phyloP scores from a whole-genome alignment of 2,329 filamentous ascomycete genomes.

The Claviceps cyperi region DNA sequence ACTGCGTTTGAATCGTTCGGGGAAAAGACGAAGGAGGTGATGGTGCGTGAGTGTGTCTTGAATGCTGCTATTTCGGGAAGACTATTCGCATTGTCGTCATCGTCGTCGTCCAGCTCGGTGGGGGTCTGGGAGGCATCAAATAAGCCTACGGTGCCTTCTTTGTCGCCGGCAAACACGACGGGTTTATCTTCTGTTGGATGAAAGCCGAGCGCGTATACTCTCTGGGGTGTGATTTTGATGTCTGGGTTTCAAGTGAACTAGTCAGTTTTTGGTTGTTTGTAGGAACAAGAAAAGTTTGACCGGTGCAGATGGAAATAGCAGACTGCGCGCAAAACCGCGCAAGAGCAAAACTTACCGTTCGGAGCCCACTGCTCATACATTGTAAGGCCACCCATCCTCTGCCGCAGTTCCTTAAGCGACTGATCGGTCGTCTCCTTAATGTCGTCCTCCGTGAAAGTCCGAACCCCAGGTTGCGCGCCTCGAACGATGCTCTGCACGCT shows the following conservation, averaged over 20 bases:
- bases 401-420: conserved; percentile 55
- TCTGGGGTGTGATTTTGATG: conserved; percentile 81
- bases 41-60: conserved; percentile 80
- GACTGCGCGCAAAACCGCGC: no score
- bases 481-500: conserved; percentile 45
- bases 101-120: conserved; percentile 47
- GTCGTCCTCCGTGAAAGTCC: conserved; percentile 79
- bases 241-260: conserved; percentile 30
- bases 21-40: conserved; percentile 70
- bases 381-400: conserved; percentile 62
- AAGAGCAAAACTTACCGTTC: conserved; percentile 37
- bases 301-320: no score
- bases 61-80: conserved; percentile 77
- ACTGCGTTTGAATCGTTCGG: conserved; percentile 59
- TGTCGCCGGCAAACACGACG: conserved; percentile 85
- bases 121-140: conserved; percentile 71
- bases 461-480: conserved; percentile 63
- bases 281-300: no score
- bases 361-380: conserved; percentile 77
- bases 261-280: no score
- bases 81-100: conserved; percentile 41
- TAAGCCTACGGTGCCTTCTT: conserved; percentile 78
- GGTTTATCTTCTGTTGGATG: conserved; percentile 79
- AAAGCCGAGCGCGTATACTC: conserved; percentile 76
- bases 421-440: conserved; percentile 66